A percentile compares a stretch with the other conserved stretches of the same genome.
phyloP scores from a whole-genome alignment of 106 monocot genomes.

The Cymbidium sinense region DNA sequence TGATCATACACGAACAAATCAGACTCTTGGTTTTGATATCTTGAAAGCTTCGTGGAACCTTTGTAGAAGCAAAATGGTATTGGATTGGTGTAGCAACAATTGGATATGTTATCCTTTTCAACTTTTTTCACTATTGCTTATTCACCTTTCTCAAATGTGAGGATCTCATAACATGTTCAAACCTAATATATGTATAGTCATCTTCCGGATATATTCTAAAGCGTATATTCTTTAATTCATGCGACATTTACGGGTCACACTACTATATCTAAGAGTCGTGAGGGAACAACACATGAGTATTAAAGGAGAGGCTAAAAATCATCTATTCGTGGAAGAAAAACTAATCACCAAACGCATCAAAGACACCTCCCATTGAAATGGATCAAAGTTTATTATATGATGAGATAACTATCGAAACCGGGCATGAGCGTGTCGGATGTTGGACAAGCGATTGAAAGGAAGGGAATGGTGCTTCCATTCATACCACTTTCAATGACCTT shows the following conservation, averaged over 20 bases:
- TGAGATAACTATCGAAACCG: background rate
- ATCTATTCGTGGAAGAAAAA: background rate
- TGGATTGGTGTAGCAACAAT: conserved; percentile 43
- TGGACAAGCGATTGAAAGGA: background rate
- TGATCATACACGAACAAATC: conserved; percentile 8
- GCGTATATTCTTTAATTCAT: background rate
- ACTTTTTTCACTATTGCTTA: conserved; percentile 28
- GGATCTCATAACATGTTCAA: background rate
- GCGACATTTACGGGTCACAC: background rate
- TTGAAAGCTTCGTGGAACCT: conserved; percentile 34
- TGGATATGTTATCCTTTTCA: conserved; percentile 39
- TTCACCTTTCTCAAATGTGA: conserved; percentile 39
- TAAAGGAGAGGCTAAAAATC: background rate
- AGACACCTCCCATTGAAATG: background rate
- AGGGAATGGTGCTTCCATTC: conserved; percentile 25
- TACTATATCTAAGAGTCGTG: background rate
- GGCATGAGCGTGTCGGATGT: background rate
- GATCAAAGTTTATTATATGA: background rate
- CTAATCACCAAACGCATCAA: background rate
- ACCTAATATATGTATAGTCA: background rate
- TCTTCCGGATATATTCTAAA: background rate
- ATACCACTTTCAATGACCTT: conserved; percentile 18
- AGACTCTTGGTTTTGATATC: conserved; percentile 24
- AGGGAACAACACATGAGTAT: background rate
- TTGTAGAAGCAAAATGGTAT: conserved; percentile 50